Evolutionary conservation across 169 alveolate genomes (phyloP).

Genomic region (Besnoitia besnoiti): DNA sequence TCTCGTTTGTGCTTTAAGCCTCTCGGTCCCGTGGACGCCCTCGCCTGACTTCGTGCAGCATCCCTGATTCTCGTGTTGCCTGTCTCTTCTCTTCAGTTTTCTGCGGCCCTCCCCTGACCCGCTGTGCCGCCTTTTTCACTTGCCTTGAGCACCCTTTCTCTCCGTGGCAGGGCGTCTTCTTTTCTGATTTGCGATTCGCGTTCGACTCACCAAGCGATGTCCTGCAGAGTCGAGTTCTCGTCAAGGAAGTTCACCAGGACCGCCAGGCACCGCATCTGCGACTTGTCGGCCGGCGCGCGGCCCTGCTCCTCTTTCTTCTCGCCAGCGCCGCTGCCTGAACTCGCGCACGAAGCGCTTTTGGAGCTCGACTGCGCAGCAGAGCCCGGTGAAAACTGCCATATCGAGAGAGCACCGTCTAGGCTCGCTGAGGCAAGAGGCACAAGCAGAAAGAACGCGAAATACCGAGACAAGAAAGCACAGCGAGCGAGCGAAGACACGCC

Average conservation of each 20-base stretch:
- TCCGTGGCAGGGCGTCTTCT: not conserved
- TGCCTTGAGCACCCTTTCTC: too few relatives aligned
- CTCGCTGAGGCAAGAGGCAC: too few relatives aligned
- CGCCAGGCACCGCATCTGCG: conserved; percentile 44
- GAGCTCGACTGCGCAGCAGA: not conserved
- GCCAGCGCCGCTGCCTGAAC: too few relatives aligned
- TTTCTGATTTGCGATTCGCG: too few relatives aligned
- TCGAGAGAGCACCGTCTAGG: conserved; percentile 50
- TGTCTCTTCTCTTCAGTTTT: too few relatives aligned
- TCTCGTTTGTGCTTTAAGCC: too few relatives aligned
- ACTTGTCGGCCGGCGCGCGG: not conserved
- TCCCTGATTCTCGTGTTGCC: too few relatives aligned
- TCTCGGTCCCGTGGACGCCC: too few relatives aligned
- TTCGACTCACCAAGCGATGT: conserved; percentile 32
- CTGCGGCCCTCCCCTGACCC: too few relatives aligned
- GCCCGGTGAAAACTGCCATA: conserved; percentile 31
- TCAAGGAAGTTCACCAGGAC: conserved; percentile 43
- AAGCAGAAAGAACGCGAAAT: not conserved
- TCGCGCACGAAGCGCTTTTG: not conserved
- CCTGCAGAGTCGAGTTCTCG: conserved; percentile 52
- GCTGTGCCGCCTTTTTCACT: too few relatives aligned
- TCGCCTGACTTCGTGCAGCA: too few relatives aligned
- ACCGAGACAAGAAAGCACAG: not conserved
- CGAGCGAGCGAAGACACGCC: too few relatives aligned
- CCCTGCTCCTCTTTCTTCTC: conserved; percentile 39